Percentiles rank a stretch among this genome's conserved stretches.
phyloP scores from a whole-genome alignment of 2,329 filamentous ascomycete species.

The Xylaria sp. region DNA sequence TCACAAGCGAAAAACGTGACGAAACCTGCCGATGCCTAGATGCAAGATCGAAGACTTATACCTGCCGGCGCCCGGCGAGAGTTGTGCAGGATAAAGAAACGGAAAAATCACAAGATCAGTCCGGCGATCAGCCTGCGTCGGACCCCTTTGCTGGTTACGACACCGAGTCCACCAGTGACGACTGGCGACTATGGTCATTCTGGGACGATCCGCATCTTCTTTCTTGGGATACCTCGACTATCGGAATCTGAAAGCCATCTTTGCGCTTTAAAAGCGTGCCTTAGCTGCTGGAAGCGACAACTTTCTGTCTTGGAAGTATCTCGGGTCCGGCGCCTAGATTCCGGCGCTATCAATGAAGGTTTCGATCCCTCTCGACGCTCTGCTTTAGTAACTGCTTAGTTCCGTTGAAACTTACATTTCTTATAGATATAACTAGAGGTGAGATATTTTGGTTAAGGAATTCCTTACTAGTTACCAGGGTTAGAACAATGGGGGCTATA shows the following conservation, averaged over 20 bases:
- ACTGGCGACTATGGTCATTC: conserved; percentile 28
- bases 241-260: conserved; percentile 16
- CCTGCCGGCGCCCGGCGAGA: background rate
- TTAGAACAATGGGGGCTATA: too few species aligned
- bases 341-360: too few species aligned
- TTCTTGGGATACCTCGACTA: conserved; percentile 24
- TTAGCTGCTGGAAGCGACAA: too few species aligned
- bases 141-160: conserved; percentile 17
- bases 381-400: too few species aligned
- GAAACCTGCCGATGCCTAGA: background rate
- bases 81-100: background rate
- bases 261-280: background rate
- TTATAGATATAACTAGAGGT: too few species aligned
- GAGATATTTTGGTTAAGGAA: too few species aligned
- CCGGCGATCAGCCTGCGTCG: background rate
- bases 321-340: too few species aligned
- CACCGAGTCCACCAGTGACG: conserved; percentile 14
- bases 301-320: too few species aligned
- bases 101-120: background rate
- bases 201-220: conserved; percentile 29
- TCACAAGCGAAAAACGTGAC: conserved; percentile 14
- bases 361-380: too few species aligned
- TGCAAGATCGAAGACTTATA: background rate
- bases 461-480: too few species aligned
- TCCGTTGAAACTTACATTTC: too few species aligned